phyloP scores from a whole-genome alignment of 192 early-diverging fungal species.

The Diversispora epigaea region DNA sequence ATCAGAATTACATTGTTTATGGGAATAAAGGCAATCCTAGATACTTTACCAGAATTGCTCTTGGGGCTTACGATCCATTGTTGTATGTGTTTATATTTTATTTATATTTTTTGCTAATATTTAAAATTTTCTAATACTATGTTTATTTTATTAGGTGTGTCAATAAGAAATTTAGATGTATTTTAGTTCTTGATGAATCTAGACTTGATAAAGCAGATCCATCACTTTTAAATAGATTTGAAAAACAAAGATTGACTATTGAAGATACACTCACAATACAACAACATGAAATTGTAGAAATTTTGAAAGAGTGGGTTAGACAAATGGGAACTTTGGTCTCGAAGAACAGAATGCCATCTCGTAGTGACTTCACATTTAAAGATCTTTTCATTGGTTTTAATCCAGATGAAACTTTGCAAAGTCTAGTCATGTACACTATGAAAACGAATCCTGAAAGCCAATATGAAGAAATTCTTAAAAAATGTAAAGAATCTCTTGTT shows the following conservation, averaged over 20 bases:
- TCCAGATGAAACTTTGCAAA: slow-evolving; percentile 16
- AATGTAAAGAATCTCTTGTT: slow-evolving; percentile 26
- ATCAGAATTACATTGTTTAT: slow-evolving; percentile 22
- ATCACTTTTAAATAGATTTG: slow-evolving; percentile 10
- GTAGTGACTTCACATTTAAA: neutral
- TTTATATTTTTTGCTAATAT: neutral
- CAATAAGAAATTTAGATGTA: slow-evolving; percentile 4
- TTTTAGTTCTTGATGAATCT: slow-evolving; percentile 27
- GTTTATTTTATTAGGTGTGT: neutral
- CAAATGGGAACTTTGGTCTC: slow-evolving; percentile 22
- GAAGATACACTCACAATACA: slow-evolving; percentile 11
- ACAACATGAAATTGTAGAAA: neutral
- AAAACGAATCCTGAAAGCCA: slow-evolving; percentile 4
- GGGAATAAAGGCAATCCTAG: neutral
- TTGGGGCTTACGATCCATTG: slow-evolving; percentile 28
- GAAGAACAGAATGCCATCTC: neutral
- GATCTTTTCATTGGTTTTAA: slow-evolving; percentile 34
- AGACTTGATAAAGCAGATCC: slow-evolving; percentile 1
- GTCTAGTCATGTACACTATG: slow-evolving; percentile 13
- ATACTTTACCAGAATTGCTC: slow-evolving; percentile 14
- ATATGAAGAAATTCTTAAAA: slow-evolving; percentile 9
- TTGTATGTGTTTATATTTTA: neutral
- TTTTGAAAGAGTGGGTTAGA: slow-evolving; percentile 3
- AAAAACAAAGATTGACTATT: slow-evolving; percentile 24
- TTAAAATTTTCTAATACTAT: neutral